Evolutionary conservation across 1,284 basidiomycete genomes (phyloP), one percentile per base, ranked within the genome.

Genomic region (Erythrobasidium hasegawianum): DNA sequence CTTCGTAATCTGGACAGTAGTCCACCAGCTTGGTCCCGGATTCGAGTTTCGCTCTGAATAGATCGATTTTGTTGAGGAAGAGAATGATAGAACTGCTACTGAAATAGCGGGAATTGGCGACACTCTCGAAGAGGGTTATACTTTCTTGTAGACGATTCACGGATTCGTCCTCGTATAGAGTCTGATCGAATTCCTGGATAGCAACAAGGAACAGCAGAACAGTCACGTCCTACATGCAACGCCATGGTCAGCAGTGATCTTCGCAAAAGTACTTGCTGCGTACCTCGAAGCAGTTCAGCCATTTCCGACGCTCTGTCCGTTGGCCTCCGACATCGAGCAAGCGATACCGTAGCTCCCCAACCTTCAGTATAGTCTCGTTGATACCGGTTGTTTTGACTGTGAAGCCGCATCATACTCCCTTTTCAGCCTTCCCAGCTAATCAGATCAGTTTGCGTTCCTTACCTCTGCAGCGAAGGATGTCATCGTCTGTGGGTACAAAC

Each of bases 341-440:
- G 83, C 68, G 57, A 50, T 72, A 73, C 39, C 62, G 73, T 47
- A 70, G 71, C 27, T 78, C 75, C 1, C 72, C 71, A 0, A 77
- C 75, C 55, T 83, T 81, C 78, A 97, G 95, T 26, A 87, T 89
- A 0, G 90, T 96, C 78, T 96, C 92, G 20, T 87, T 90, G 75
- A 97, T 96, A 39, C 93, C 92, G 22, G 89, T 90, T 39, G 92
- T 93, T 72, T 91, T 86, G 70, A 97, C 92, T 74, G 93, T 86
- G 59, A 87, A n/a, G 89, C 26, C 18, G 1, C 16, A 43, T 43
- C 40, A 43, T 13, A n/a, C 40, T 13, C 13, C 13, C 13, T 13
- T 43, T n/a, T n/a, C n/a, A n/a, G n/a, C n/a, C n/a, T n/a, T n/a
- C n/a, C n/a, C n/a, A n/a, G n/a, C n/a, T n/a, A n/a, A n/a, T n/a